Conservation (phyloP, 2,329 filamentous ascomycete species). For the Boeremia exigua region DNA sequence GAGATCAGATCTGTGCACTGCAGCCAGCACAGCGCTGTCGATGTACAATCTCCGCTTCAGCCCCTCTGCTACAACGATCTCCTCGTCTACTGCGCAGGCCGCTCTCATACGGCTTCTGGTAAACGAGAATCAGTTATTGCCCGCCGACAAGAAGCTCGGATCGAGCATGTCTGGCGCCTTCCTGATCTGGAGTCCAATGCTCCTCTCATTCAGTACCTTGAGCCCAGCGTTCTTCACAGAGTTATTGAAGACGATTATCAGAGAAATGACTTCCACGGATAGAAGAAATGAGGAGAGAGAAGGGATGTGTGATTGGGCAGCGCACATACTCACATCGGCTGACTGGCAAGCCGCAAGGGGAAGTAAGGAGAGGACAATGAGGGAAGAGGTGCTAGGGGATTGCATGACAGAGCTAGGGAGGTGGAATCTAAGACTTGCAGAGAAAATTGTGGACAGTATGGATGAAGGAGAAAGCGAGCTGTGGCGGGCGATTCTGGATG, state of each 20-base stretch:
- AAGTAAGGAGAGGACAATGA: conserved; percentile 7
- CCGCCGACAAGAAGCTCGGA: conserved; percentile 42
- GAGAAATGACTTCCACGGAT: conserved; percentile 36
- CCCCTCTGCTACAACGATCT: conserved; percentile 13
- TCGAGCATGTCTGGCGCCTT: conserved; percentile 52
- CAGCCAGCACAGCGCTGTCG: conserved; percentile 26
- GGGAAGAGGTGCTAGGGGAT: conserved; percentile 18
- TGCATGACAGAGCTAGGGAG: conserved; percentile 47
- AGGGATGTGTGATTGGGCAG: conserved; percentile 57
- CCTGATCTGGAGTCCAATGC: conserved; percentile 52
- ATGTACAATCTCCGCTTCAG: conserved; percentile 23
- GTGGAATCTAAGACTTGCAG: conserved; percentile 49
- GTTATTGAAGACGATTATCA: conserved; percentile 49
- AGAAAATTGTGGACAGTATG: conserved; percentile 37
- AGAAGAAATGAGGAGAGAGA: conserved; percentile 47
- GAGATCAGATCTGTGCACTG: conserved; percentile 3
- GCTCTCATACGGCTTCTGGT: not conserved
- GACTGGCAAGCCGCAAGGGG: conserved; percentile 44
- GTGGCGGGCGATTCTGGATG: conserved; percentile 41
- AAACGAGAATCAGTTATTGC: conserved; percentile 35
- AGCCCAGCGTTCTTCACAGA: conserved; percentile 45
- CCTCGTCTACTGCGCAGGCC: conserved; percentile 13
- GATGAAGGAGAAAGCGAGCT: conserved; percentile 12
- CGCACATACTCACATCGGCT: conserved; percentile 53
- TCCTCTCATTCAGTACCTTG: conserved; percentile 43